These are phyloP conservation scores for Solanum hybrid DNA, from an alignment of 305 asterid genomes.

Conservation along the genomic window DNA sequence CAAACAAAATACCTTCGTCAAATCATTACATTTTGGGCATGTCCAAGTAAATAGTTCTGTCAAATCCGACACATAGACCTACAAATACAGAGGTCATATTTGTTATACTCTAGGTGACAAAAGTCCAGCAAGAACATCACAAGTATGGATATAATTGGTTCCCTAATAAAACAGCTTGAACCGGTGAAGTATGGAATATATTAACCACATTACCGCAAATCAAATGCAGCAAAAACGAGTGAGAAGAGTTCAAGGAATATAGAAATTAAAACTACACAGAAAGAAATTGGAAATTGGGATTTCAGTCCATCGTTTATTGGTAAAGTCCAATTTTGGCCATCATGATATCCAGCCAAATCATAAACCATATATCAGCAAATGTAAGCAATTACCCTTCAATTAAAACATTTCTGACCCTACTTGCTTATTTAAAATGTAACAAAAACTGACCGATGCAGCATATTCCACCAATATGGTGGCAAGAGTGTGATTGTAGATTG, in stretches of 20 bases:
- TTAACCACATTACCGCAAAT: not conserved
- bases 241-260: not conserved
- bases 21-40: constrained; percentile 74
- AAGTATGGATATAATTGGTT: not conserved
- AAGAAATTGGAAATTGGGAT: not conserved
- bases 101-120: not conserved
- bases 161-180: not conserved
- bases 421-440: not conserved
- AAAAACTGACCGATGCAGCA: constrained; percentile 81
- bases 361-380: not conserved
- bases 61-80: constrained; percentile 90
- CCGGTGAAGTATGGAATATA: not conserved
- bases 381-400: not conserved
- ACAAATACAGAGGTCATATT: constrained; percentile 17
- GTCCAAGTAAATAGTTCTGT: constrained; percentile 89
- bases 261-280: not conserved
- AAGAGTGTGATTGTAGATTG: constrained; percentile 67
- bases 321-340: not conserved
- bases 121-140: not conserved
- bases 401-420: not conserved
- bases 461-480: constrained; percentile 74
- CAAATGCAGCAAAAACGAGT: not conserved
- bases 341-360: not conserved
- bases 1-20: constrained; percentile 48
- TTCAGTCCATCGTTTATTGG: not conserved